Base-by-base conservation (phyloP, 371 early-diverging fungal genomes). In the Amoeboaphelidium protococcarum region DNA sequence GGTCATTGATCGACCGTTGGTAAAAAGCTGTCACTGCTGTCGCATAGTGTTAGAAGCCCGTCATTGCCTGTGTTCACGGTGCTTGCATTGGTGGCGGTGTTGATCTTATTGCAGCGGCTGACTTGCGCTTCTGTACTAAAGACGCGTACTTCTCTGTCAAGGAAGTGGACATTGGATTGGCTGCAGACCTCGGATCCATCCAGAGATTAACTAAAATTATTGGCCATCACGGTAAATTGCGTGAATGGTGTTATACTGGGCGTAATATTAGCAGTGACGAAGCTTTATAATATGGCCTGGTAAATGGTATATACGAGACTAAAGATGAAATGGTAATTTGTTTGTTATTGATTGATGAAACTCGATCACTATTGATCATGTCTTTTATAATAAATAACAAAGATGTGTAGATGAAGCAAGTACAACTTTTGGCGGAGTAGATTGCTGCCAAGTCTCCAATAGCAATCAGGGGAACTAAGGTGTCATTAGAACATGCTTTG, bases 161-260 rank as follows among this genome's bases (percentile, higher is more conserved):
- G 64, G 78, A 88, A 63, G 82, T 89, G 3, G 86, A 87, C 54
- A 66, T 89, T 53, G 88, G 86, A 21, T 54, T 91, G 56, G 83
- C 83, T 22, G 86, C 88, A 2, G 72, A 72, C 46, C 42, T 71
- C 21, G 74, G 89, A 31, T 82, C 90, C 23, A 67, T 94, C 40
- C 94, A 92, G 60, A 72, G 95, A 21, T 64, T 94, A 21, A 89
- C 88, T 40, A 90, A 88, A 61, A 69, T 89, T 6, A 80, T 88
- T 48, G 90, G 89, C 22, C 90, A 84, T 60, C 64, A 73, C 48
- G 75, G 80, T 59, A 73, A 80, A 74, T 80, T 84, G 25, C 77
- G 88, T 50, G 95, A 94, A 49, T 58, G 84, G 12, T 81, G 80
- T 54, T 68, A 70, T 40, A 89, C 91, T 3, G 89, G 72, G 0